Base-by-base conservation (phyloP, 1,284 basidiomycete genomes). In the Sporisorium exsertum region DNA sequence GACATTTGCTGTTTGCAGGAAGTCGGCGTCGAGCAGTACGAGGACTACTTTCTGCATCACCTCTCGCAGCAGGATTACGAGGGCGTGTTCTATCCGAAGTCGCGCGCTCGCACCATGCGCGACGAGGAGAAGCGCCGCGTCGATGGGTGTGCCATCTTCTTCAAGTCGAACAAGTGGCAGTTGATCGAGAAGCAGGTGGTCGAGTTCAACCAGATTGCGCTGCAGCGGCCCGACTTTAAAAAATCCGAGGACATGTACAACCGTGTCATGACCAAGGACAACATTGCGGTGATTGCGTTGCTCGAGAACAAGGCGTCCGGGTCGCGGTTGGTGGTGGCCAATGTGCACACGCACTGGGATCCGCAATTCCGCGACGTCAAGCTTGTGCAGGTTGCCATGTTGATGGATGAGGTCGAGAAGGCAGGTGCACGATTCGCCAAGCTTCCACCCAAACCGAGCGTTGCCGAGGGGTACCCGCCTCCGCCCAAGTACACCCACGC, bases 171-270 rank as follows among this genome's bases (percentile, higher is more conserved):
- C 79, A 96, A 94, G 86, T 99, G 93, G 87, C 90, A 92, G 69
- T 90, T 99, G 49, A 92, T 99, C 64, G 96, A 99, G 88, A 93
- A 93, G 81, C 93, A 95, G 75, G 90, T 96, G 46, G 90, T 99
- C 85, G 97, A 99, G 86, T 99, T 96, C 88, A 94, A 92, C 86
- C 91, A 94, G 64, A 90, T 95, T 68, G 95, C 95, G 8, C 93
- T 98, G 89, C 92, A 94, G 83, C 91, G 94, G 56, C 90, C 92
- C 47, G 96, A 99, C 85, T 96, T 98, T 88, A 95, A 96, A 87
- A 96, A 95, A 88, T 97, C 95, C 5, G 95, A 99, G 84, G 96
- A 98, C 87, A 96, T 99, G 94, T 99, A 98, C 89, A 98, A 98
- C 85, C 93, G 97, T 58, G 94, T 99, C 65, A 91, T 97, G 85